Evolutionary conservation across 2,329 filamentous ascomycete species (phyloP), one percentile per base, ranked within the genome.

Genomic region (Alternaria metachromatica): DNA sequence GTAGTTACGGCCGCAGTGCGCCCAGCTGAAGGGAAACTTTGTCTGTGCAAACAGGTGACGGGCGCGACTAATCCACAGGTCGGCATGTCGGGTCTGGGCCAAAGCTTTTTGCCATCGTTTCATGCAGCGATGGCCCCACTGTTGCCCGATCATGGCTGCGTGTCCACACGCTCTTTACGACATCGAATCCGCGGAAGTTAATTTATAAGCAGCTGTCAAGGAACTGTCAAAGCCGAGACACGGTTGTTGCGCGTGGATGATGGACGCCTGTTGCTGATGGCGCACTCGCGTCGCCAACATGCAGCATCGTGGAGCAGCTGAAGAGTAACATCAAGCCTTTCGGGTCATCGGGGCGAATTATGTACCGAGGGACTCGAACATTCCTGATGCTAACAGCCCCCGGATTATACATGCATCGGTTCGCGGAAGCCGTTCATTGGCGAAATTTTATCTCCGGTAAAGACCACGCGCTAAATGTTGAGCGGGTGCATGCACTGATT

Each of bases 381-480:
- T 66, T 68, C 65, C 69, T 67, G 66, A 69, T 68, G 68, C 69
- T 71, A 73, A 72, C 69, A 72, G 37, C 72, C 72, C 69, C 73
- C 72, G 66, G 68, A 65, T 69, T 68, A 55, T 70, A 46, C 21
- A n/a, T 60, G 68, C 64, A 68, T 60, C 62, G 44, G 44, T 48
- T 65, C 46, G 60, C 44, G 55, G 51, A 43, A 33, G 58, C 37
- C 51, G 49, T 59, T 72, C 55, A 73, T 74, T 73, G 71, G 72
- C 44, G 55, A 67, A n/a, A 44, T 48, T 44, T 72, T 75, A 76
- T 66, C 61, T 74, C 75, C 75, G 73, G 67, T 58, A 65, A 58
- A 5, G 55, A 55, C 70, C 69, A 69, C 60, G 63, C 65, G 49
- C 72, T 77, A 76, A 66, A 63, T 63, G 53, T 30, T 49, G 41